Evolutionary conservation across 2,329 filamentous ascomycete genomes (phyloP), one percentile per base, ranked within the genome.

Genomic region (Kalaharituber pfeilii): DNA sequence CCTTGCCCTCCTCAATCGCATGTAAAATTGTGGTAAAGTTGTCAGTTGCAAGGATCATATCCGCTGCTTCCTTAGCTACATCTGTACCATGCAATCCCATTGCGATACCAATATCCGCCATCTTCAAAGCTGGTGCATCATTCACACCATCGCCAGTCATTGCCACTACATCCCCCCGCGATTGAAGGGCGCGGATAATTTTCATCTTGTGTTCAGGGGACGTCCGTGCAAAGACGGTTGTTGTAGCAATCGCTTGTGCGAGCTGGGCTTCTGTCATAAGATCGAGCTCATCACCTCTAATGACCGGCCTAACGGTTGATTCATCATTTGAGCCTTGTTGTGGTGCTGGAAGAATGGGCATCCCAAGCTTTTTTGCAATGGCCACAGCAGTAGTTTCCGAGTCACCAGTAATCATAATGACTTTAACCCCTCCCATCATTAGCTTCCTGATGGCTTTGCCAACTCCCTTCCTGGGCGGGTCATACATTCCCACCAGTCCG

Each of bases 61-160:
- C 86, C n/a, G 86, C 81, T 8, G 86, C 86, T 68, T 91, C 91
- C 71, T 98, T 98, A 59, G 91, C 91, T 39, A 98, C 91, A 65
- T 98, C 91, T 1, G 91, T 98, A 30, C 91, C 91, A 53, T 94
- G 78, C 59, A 82, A 79, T 60, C 91, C 91, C 91, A 98, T 98
- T 6, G 86, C 86, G 60, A 98, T 94, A 50, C 91, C 91, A 69
- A 98, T 96, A 65, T 98, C 91, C 5, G 91, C 91, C 70, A 86
- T 93, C 70, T 98, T 98, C 62, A 98, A 71, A 4, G 91, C 91
- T 2, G 91, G 91, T 1, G 91, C 91, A 70, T 98, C 91, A 63
- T 98, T 98, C 56, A 98, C 93, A 50, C 91, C 91, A 64, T 98
- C 91, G 5, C 91, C 91, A 11, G 91, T 98, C 91, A 98, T 98